Percentiles rank a stretch among this genome's conserved stretches.
These are phyloP conservation scores for Diaporthe caulivora DNA, from an alignment of 2,329 filamentous ascomycete genomes.

Conservation along the genomic window DNA sequence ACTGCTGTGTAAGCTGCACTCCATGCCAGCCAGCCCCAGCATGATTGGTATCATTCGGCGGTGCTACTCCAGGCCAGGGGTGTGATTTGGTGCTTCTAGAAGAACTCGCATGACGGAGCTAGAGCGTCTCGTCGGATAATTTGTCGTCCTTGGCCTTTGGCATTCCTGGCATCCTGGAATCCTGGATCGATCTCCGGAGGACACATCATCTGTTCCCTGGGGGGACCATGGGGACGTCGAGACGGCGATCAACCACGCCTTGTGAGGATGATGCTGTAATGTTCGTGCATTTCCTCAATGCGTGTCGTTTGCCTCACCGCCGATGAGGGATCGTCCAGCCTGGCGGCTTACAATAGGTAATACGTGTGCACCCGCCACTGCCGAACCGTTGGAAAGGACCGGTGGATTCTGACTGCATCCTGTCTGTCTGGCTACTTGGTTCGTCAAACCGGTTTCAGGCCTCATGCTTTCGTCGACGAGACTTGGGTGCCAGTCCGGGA, in stretches of 20 bases:
- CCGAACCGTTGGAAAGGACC: background rate
- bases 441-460: slow-evolving; percentile 6
- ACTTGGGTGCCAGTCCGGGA: slow-evolving; percentile 13
- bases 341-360: background rate
- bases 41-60: slow-evolving; percentile 8
- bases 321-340: background rate
- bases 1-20: background rate
- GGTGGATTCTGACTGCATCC: background rate
- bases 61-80: background rate
- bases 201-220: background rate
- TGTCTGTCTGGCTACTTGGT: background rate
- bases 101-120: slow-evolving; percentile 18
- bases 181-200: background rate
- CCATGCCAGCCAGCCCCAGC: background rate
- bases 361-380: background rate
- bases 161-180: background rate
- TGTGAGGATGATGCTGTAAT: background rate
- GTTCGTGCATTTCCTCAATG: background rate
- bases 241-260: slow-evolving; percentile 18
- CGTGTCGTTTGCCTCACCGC: slow-evolving; percentile 1
- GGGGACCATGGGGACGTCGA: background rate
- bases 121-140: slow-evolving; percentile 7
- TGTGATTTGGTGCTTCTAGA: slow-evolving; percentile 32
- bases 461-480: background rate
- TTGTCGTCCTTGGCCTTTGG: background rate